phyloP scores from a whole-genome alignment of 2,329 filamentous ascomycete genomes.

The Cladosporium sp. region DNA sequence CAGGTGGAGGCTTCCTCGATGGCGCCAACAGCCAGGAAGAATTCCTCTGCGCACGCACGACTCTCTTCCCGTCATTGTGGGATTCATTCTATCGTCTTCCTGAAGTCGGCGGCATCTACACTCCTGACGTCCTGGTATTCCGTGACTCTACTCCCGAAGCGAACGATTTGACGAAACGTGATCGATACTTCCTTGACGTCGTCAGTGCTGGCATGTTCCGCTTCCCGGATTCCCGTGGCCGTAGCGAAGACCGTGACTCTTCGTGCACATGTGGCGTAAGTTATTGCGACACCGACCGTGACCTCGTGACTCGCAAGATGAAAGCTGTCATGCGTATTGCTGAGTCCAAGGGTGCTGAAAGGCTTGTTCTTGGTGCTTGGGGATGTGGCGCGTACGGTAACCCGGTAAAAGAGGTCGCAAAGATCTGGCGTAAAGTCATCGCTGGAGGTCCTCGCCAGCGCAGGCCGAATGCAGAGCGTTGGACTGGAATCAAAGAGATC shows the following conservation, averaged over 20 bases:
- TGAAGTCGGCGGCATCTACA: slow-evolving; percentile 57
- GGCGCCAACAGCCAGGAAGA: slow-evolving; percentile 63
- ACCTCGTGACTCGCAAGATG: slow-evolving; percentile 56
- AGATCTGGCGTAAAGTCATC: slow-evolving; percentile 51
- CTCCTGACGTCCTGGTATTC: slow-evolving; percentile 60
- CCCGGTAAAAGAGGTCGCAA: slow-evolving; percentile 57
- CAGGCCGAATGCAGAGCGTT: slow-evolving; percentile 42
- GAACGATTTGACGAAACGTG: slow-evolving; percentile 43
- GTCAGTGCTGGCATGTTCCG: slow-evolving; percentile 60
- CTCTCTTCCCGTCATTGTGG: slow-evolving; percentile 57
- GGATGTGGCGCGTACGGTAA: slow-evolving; percentile 66
- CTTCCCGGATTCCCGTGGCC: slow-evolving; percentile 53
- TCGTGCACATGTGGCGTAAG: slow-evolving; percentile 39
- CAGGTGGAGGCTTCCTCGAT: slow-evolving; percentile 61
- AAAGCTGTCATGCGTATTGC: slow-evolving; percentile 56
- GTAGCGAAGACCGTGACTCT: slow-evolving; percentile 34
- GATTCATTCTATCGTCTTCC: slow-evolving; percentile 61
- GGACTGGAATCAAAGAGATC: slow-evolving; percentile 48
- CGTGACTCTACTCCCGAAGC: slow-evolving; percentile 43
- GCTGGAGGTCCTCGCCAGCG: slow-evolving; percentile 36
- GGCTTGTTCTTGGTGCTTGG: slow-evolving; percentile 62
- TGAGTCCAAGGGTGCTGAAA: slow-evolving; percentile 45
- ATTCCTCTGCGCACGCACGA: slow-evolving; percentile 60
- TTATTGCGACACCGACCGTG: slow-evolving; percentile 49
- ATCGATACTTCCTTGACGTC: slow-evolving; percentile 60